phyloP scores from a whole-genome alignment of 805 yeast species.

The Priceomyces castillae region DNA sequence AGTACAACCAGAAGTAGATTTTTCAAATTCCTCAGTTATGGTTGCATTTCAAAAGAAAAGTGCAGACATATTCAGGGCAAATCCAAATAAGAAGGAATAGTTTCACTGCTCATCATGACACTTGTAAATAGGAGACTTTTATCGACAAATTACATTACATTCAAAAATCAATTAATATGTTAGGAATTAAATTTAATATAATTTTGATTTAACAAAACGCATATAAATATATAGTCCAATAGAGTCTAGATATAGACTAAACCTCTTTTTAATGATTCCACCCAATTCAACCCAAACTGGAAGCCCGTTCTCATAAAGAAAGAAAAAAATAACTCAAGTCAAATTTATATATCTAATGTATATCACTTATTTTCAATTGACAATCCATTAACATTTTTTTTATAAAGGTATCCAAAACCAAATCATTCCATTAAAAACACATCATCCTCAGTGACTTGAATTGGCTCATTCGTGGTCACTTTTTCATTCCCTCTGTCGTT shows the following conservation, averaged over 20 bases:
- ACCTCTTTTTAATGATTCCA: background rate
- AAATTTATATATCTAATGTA: background rate
- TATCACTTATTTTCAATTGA: background rate
- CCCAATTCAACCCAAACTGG: background rate
- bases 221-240: background rate
- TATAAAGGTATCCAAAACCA: background rate
- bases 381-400: background rate
- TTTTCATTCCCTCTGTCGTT: background rate
- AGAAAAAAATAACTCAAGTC: background rate
- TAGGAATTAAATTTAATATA: background rate
- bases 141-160: background rate
- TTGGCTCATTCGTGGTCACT: background rate
- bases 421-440: conserved; percentile 40
- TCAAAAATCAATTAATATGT: background rate
- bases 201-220: background rate
- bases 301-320: background rate
- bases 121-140: background rate
- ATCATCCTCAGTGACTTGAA: conserved; percentile 21
- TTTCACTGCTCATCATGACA: background rate
- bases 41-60: conserved; percentile 28
- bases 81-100: conserved; percentile 19
- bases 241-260: background rate
- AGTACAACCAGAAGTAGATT: conserved; percentile 33
- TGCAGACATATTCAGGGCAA: conserved; percentile 43
- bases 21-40: conserved; percentile 18